A percentile compares a stretch with the other conserved stretches of the same genome.
These are phyloP conservation scores for Martensiomyces pterosporus DNA, from an alignment of 192 early-diverging fungal species.

Conservation along the genomic window DNA sequence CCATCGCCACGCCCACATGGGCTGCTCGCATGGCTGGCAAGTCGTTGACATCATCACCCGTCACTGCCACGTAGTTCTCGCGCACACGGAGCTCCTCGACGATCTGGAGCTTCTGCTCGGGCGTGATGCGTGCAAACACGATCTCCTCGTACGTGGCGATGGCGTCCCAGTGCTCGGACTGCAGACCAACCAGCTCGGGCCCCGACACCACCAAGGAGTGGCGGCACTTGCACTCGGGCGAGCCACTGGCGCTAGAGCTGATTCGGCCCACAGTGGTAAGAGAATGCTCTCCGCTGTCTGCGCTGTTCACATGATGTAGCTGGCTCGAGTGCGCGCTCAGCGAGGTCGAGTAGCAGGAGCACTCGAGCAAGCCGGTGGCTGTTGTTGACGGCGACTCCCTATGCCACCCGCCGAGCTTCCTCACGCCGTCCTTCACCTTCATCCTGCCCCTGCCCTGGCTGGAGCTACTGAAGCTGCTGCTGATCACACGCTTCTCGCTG, in stretches of 20 bases:
- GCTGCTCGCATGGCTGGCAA: constrained; percentile 89
- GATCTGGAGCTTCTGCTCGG: constrained; percentile 83
- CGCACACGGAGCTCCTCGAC: constrained; percentile 70
- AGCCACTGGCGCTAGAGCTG: too few species aligned
- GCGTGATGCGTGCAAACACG: constrained; percentile 84
- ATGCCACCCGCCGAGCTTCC: too few species aligned
- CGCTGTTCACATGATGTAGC: too few species aligned
- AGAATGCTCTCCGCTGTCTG: too few species aligned
- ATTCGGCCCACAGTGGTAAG: too few species aligned
- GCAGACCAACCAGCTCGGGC: constrained; percentile 58
- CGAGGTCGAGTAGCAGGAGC: background rate
- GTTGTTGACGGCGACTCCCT: background rate
- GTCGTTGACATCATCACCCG: constrained; percentile 92
- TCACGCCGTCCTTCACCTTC: background rate
- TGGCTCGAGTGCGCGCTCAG: too few species aligned
- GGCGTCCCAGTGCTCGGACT: constrained; percentile 64
- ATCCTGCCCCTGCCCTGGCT: too few species aligned
- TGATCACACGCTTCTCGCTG: background rate
- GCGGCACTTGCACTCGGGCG: background rate
- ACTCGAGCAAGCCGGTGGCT: too few species aligned
- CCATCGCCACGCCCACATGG: constrained; percentile 86
- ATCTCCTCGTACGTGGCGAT: constrained; percentile 67
- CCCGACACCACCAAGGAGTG: constrained; percentile 63
- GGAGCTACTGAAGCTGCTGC: too few species aligned
- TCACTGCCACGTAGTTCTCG: constrained; percentile 75